A percentile compares a stretch with the other conserved stretches of the same genome.
phyloP scores from a whole-genome alignment of 495 filamentous ascomycete species.

The Apiosordaria backusii region DNA sequence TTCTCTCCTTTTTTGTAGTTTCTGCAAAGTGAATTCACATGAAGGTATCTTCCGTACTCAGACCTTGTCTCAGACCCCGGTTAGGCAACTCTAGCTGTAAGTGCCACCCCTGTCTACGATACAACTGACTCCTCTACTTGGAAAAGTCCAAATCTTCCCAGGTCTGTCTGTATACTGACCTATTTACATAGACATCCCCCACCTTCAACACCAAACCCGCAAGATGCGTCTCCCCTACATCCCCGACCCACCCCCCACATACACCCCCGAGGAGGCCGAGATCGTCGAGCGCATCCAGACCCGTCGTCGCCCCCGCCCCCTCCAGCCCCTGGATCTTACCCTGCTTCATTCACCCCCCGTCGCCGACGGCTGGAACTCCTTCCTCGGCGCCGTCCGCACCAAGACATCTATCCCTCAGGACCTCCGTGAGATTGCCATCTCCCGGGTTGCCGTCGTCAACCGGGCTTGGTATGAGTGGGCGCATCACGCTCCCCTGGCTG shows the following conservation, averaged over 20 bases:
- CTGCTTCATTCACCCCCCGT: slow-evolving; percentile 70
- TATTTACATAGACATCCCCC: not conserved
- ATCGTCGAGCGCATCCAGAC: slow-evolving; percentile 60
- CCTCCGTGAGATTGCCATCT: slow-evolving; percentile 69
- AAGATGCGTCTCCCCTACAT: slow-evolving; percentile 73
- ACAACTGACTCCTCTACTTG: not conserved
- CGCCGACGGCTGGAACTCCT: slow-evolving; percentile 77
- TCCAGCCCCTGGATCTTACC: slow-evolving; percentile 68
- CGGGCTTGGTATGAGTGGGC: slow-evolving; percentile 76
- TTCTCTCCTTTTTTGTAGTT: not conserved
- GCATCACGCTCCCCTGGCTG: slow-evolving; percentile 64
- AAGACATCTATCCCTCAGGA: slow-evolving; percentile 56
- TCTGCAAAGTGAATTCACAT: not conserved
- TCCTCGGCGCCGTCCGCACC: slow-evolving; percentile 71
- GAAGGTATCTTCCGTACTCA: not conserved
- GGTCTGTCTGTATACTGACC: not conserved
- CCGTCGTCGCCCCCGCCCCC: slow-evolving; percentile 59
- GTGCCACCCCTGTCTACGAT: not conserved
- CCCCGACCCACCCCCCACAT: slow-evolving; percentile 52
- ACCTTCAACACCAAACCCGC: slow-evolving; percentile 15
- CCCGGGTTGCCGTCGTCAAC: slow-evolving; percentile 70
- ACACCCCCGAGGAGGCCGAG: slow-evolving; percentile 46
- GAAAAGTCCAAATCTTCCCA: not conserved
- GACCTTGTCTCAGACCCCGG: not conserved
- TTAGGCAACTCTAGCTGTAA: not conserved